Evolutionary conservation across 192 early-diverging fungal genomes (phyloP).

Genomic region (Coemansia furcata): DNA sequence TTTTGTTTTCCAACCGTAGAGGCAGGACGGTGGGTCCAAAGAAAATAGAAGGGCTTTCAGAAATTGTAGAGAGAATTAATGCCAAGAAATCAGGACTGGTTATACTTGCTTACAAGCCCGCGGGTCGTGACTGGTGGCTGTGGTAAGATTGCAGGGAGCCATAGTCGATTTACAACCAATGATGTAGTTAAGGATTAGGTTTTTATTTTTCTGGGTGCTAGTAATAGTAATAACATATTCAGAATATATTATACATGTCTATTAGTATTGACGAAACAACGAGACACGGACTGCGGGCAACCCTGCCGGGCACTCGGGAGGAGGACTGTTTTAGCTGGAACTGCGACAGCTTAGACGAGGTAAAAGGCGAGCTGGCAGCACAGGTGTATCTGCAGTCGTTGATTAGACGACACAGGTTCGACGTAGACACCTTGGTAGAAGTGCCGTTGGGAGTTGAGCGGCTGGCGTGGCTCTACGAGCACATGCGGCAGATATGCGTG

Average conservation of each 20-base stretch:
- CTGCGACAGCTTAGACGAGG: slow-evolving; percentile 46
- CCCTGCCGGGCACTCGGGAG: slow-evolving; percentile 33
- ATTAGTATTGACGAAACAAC: neutral
- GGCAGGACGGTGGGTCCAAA: no score
- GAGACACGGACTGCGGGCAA: slow-evolving; percentile 5
- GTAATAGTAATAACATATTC: neutral
- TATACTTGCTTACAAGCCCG: no score
- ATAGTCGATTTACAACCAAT: neutral
- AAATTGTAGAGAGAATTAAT: no score
- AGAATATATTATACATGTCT: neutral
- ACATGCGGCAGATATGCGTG: slow-evolving; percentile 83
- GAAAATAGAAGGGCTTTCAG: no score
- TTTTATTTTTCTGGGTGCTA: neutral
- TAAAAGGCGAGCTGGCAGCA: slow-evolving; percentile 69
- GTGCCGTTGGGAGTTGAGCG: slow-evolving; percentile 63
- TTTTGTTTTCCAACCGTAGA: no score
- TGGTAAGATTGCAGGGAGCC: no score
- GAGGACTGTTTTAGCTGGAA: slow-evolving; percentile 46
- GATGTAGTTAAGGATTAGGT: neutral
- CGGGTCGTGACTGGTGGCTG: no score
- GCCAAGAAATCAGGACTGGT: no score
- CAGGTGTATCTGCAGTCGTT: slow-evolving; percentile 80
- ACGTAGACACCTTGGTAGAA: slow-evolving; percentile 59
- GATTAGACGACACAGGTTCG: slow-evolving; percentile 66
- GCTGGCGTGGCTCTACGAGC: slow-evolving; percentile 85